Conservation (phyloP, 257 asterid species). For the Marsdenia floribunda region DNA sequence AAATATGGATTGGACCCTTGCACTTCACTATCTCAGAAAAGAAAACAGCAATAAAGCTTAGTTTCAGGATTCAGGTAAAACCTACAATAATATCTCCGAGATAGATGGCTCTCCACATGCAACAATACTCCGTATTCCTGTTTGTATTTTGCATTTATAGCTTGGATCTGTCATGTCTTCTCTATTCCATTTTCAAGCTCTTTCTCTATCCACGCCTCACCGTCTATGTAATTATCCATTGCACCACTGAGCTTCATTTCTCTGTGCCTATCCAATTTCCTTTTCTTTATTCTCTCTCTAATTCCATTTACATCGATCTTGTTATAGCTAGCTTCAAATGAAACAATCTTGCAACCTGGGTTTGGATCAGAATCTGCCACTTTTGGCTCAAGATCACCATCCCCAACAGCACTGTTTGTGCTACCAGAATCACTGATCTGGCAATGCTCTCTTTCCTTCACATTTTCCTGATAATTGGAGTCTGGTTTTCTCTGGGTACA, state of each 20-base stretch:
- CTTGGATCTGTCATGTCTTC: not conserved
- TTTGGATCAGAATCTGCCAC: constrained; percentile 23
- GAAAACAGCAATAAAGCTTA: not conserved
- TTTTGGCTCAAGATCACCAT: constrained; percentile 30
- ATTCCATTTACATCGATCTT: constrained; percentile 35
- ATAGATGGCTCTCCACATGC: not conserved
- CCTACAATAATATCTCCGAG: not conserved
- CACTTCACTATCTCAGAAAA: not conserved
- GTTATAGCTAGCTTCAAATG: constrained; percentile 18
- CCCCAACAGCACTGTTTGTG: constrained; percentile 40
- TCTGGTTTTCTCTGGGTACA: constrained; percentile 19
- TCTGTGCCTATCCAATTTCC: constrained; percentile 23
- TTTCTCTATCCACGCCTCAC: constrained; percentile 52
- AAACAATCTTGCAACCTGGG: constrained; percentile 22
- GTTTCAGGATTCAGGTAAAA: not conserved
- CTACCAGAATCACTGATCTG: constrained; percentile 36
- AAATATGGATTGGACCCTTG: not conserved
- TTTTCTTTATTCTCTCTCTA: constrained; percentile 40
- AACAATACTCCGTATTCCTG: not conserved
- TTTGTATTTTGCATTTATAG: not conserved
- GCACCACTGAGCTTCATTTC: constrained; percentile 13
- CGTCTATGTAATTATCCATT: constrained; percentile 25
- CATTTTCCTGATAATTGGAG: constrained; percentile 6
- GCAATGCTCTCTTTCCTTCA: constrained; percentile 22
- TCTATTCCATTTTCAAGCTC: constrained; percentile 42